Evolutionary conservation across 768 basidiomycete genomes (phyloP), one percentile per base, ranked within the genome.

Genomic region (Suillus clintonianus): DNA sequence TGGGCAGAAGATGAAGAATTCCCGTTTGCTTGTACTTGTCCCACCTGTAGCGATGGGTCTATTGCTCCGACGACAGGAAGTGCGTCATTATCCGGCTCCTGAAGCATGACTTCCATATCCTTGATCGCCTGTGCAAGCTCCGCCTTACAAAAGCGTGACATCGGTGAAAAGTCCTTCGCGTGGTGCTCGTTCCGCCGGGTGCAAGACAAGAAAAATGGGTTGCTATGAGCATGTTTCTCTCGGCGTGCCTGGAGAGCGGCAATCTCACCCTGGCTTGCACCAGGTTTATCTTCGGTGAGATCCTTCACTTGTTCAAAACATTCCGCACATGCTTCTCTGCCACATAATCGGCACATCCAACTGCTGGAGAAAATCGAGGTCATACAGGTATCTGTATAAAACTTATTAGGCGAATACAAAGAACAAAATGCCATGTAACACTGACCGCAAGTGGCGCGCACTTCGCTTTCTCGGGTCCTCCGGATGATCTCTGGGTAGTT

Each of bases 271-370:
- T 81, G 80, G 10, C 79, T 77, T 5, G 84, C 83, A 37, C 79
- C 81, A 2, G 80, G 76, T 34, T 79, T 81, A 64, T 84, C 85
- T 63, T 79, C 77, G 10, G 89, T 92, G 41, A 91, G 77, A 15
- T 88, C 86, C 61, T 79, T 77, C 59, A 96, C 86, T 67, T 86
- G 88, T 32, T 83, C 80, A 70, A 86, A 92, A 72, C 96, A 97
- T 64, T 93, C 91, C 1, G 88, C 82, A 72, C 96, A 98, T 10
- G 91, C 87, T 76, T 97, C 96, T 11, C 93, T 87, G 5, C 94
- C 96, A 74, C 96, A 98, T 43, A 86, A 72, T n/a, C 90, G 84
- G 73, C 95, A 97, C 85, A 96, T 91, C 88, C 92, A 97, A 36
- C 88, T 90, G 62, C 87, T 88, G 7, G 91, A 90, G 76, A 97